These are phyloP conservation scores for Hypoxylon intermedium DNA, from an alignment of 495 filamentous ascomycete genomes.

Conservation along the genomic window DNA sequence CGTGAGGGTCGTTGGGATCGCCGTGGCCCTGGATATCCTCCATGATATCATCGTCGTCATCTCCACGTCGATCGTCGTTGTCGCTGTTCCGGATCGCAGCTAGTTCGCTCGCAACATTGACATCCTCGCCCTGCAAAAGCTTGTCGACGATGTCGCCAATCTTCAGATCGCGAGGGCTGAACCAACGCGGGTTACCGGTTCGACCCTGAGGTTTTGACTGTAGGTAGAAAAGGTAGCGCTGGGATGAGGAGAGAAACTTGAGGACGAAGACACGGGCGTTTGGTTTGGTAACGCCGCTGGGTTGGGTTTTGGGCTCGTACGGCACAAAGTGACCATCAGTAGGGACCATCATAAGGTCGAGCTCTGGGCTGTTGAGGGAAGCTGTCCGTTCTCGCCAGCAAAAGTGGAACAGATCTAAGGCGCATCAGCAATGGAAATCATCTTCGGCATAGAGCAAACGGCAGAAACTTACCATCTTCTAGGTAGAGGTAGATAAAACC, in stretches of 20 bases:
- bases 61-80: slow-evolving; percentile 61
- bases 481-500: slow-evolving; percentile 94
- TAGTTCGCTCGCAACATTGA: slow-evolving; percentile 81
- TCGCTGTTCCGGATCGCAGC: slow-evolving; percentile 64
- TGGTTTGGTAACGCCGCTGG: slow-evolving; percentile 64
- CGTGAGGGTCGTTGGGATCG: slow-evolving; percentile 62
- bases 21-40: slow-evolving; percentile 78
- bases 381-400: slow-evolving; percentile 78
- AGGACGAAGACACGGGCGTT: slow-evolving; percentile 92
- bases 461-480: slow-evolving; percentile 74
- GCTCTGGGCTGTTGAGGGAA: slow-evolving; percentile 41
- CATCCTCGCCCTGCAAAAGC: slow-evolving; percentile 86
- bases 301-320: slow-evolving; percentile 65
- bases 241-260: slow-evolving; percentile 92
- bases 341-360: slow-evolving; percentile 59
- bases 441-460: neutral
- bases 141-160: slow-evolving; percentile 84
- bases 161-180: slow-evolving; percentile 79
- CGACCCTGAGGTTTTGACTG: slow-evolving; percentile 85
- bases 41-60: slow-evolving; percentile 83
- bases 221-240: slow-evolving; percentile 93
- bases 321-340: slow-evolving; percentile 83
- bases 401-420: slow-evolving; percentile 85
- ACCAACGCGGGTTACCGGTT: slow-evolving; percentile 73
- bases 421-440: slow-evolving; percentile 26